phyloP scores from a whole-genome alignment of 306 rosid genomes.

The Dryas octopetala region DNA sequence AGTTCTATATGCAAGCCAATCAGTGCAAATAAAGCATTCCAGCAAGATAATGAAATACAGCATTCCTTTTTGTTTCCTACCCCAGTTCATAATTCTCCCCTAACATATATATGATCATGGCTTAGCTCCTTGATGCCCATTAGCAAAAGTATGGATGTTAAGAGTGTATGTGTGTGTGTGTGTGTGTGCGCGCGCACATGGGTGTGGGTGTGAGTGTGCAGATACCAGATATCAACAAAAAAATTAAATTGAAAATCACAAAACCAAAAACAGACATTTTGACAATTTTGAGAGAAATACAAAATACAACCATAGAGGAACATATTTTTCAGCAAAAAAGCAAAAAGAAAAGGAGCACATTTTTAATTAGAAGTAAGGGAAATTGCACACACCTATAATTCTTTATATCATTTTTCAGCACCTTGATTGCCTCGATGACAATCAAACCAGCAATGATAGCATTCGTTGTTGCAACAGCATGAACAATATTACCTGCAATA shows the following conservation, averaged over 20 bases:
- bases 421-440: constrained; percentile 96
- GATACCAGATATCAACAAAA: background rate
- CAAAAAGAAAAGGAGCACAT: background rate
- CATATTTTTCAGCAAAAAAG: background rate
- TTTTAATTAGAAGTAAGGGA: constrained; percentile 3
- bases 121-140: constrained; percentile 5
- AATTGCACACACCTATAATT: constrained; percentile 64
- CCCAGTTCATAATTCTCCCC: background rate
- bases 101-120: background rate
- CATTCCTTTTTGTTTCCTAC: background rate
- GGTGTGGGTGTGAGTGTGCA: background rate
- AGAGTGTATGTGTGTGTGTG: background rate
- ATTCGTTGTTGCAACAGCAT: constrained; percentile 98
- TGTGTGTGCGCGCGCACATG: background rate
- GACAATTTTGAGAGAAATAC: background rate
- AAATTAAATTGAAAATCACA: background rate
- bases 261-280: constrained; percentile 1
- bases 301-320: background rate
- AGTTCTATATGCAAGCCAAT: background rate
- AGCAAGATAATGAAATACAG: background rate
- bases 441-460: constrained; percentile 96
- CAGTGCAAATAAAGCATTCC: background rate
- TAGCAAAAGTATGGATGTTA: background rate
- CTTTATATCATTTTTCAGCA: constrained; percentile 67
- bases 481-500: constrained; percentile 98